Percentiles rank a stretch among this genome's conserved stretches.
Evolutionary conservation across 768 basidiomycete genomes (phyloP).

Genomic region (Calocybe gangraenosa): DNA sequence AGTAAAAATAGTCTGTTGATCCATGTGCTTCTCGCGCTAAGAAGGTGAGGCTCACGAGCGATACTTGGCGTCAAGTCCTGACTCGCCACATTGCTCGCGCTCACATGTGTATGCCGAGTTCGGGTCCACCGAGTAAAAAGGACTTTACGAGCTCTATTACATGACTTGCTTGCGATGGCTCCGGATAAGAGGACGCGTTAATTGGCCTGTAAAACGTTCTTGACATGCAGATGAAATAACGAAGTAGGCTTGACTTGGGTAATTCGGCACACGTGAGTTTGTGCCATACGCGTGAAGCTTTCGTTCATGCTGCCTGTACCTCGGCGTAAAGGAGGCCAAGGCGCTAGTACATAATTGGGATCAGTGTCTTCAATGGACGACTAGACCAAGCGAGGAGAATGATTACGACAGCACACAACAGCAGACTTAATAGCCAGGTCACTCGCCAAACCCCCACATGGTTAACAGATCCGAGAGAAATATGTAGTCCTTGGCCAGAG

Average conservation of each 20-base stretch:
- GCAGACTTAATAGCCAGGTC: no score
- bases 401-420: no score
- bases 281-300: conserved; percentile 3
- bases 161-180: not conserved
- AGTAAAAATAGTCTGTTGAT: conserved; percentile 10
- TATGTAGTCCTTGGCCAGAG: no score
- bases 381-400: no score
- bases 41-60: conserved; percentile 2
- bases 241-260: not conserved
- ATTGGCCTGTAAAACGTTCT: not conserved
- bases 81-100: conserved; percentile 7
- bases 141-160: not conserved
- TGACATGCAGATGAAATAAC: not conserved
- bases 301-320: not conserved
- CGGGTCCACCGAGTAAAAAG: not conserved
- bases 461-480: no score
- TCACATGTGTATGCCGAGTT: conserved; percentile 3
- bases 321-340: conserved; percentile 10
- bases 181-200: not conserved
- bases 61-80: not conserved
- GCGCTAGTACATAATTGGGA: no score
- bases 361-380: no score
- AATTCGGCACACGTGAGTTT: conserved; percentile 5
- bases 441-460: no score
- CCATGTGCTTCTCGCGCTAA: conserved; percentile 19